phyloP scores from a whole-genome alignment of 495 filamentous ascomycete genomes.

The Talaromyces stipitatus region DNA sequence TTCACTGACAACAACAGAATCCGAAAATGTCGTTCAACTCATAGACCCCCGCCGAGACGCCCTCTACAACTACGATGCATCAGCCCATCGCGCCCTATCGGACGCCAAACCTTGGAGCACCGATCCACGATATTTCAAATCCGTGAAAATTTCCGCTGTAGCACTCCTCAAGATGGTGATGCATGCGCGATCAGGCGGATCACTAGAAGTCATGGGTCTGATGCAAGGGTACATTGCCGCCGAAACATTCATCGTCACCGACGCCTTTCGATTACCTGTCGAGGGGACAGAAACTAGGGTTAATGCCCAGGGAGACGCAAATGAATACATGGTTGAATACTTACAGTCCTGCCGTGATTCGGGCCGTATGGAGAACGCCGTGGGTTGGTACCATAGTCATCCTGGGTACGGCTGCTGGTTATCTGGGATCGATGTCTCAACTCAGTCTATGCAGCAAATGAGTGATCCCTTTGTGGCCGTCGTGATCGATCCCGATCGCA shows the following conservation, averaged over 20 bases:
- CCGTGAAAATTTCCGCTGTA: constrained; percentile 85
- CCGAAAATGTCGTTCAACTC: constrained; percentile 77
- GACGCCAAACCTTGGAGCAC: constrained; percentile 67
- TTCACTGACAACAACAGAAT: constrained; percentile 48
- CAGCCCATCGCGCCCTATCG: constrained; percentile 50
- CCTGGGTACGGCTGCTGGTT: constrained; percentile 99
- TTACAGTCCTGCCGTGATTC: constrained; percentile 64
- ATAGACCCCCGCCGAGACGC: constrained; percentile 83
- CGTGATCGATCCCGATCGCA: constrained; percentile 95
- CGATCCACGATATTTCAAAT: constrained; percentile 87
- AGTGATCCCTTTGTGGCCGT: constrained; percentile 90
- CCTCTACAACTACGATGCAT: constrained; percentile 73
- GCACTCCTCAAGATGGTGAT: constrained; percentile 99
- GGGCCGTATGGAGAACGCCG: constrained; percentile 78
- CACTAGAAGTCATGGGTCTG: constrained; percentile 92
- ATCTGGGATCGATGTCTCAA: constrained; percentile 88
- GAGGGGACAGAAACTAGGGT: constrained; percentile 97
- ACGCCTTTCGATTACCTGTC: constrained; percentile 89
- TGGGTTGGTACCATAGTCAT: constrained; percentile 98
- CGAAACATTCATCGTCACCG: constrained; percentile 84
- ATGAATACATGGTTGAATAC: constrained; percentile 93
- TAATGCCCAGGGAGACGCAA: constrained; percentile 88
- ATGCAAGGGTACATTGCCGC: constrained; percentile 90
- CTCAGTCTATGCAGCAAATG: constrained; percentile 80
- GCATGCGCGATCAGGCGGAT: constrained; percentile 90